Conservation (phyloP, 768 basidiomycete species). For the Coprinellus aureogranulatus region DNA sequence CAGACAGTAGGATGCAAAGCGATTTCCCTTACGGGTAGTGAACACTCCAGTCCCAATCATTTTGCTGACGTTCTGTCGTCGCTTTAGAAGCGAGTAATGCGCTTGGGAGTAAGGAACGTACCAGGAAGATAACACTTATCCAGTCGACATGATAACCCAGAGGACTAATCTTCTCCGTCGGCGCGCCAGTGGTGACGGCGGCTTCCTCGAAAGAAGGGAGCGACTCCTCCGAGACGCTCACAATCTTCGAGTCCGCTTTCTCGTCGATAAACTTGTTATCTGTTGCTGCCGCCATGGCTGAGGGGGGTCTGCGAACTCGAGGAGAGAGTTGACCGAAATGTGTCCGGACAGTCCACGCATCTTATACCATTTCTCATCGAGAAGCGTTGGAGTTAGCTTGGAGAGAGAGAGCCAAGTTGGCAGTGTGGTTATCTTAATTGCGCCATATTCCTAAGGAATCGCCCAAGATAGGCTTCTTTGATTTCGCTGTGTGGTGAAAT, state of each 20-base stretch:
- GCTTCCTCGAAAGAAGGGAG: constrained; percentile 27
- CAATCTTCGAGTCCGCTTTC: constrained; percentile 12
- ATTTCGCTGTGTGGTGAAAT: neutral
- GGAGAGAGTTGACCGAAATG: neutral
- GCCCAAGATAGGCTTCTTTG: constrained; percentile 5
- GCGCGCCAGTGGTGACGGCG: constrained; percentile 26
- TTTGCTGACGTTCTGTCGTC: constrained; percentile 29
- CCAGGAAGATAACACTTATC: constrained; percentile 25
- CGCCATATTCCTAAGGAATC: neutral
- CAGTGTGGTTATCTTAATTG: neutral
- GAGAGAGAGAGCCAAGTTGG: neutral
- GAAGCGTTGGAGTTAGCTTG: neutral
- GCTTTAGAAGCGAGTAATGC: neutral
- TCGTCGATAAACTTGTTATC: constrained; percentile 12
- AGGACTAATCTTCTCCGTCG: constrained; percentile 32
- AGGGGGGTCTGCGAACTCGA: neutral
- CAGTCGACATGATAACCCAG: constrained; percentile 34
- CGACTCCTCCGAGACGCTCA: constrained; percentile 14
- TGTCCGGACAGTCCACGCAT: neutral
- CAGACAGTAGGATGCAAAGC: neutral
- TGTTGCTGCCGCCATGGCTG: constrained; percentile 17
- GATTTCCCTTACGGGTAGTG: constrained; percentile 22
- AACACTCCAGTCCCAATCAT: constrained; percentile 41
- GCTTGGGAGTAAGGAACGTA: constrained; percentile 1
- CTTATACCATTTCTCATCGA: neutral